Evolutionary conservation across 805 yeast species (phyloP).

Genomic region (Nakazawaea ambrosiae): DNA sequence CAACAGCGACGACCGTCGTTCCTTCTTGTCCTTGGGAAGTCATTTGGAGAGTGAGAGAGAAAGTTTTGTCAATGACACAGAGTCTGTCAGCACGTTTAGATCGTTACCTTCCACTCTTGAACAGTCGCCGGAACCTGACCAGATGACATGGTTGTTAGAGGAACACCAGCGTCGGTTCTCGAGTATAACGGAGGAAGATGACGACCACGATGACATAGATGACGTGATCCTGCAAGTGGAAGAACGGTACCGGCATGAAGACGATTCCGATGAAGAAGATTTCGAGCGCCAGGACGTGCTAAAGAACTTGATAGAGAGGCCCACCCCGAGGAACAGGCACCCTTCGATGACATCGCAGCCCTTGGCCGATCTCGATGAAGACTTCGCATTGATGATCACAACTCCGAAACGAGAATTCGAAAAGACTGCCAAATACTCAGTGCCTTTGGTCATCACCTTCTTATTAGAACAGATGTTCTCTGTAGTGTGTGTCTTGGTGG

Average conservation of each 20-base stretch:
- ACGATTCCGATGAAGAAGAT: conserved; percentile 1
- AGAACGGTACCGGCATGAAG: conserved; percentile 5
- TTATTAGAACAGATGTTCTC: conserved; percentile 65
- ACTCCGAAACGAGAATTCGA: conserved; percentile 22
- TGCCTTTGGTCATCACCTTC: conserved; percentile 61
- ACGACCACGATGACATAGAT: conserved; percentile 9
- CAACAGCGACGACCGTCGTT: conserved; percentile 25
- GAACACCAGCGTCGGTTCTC: conserved; percentile 27
- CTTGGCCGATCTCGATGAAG: conserved; percentile 21
- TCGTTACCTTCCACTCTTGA: conserved; percentile 30
- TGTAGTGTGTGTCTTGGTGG: conserved; percentile 71
- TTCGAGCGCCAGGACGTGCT: conserved; percentile 2
- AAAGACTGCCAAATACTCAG: conserved; percentile 33
- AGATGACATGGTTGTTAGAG: conserved; percentile 28
- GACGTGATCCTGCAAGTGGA: conserved; percentile 12
- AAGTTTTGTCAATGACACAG: conserved; percentile 20
- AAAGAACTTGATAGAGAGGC: conserved; percentile 5
- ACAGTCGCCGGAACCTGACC: conserved; percentile 23
- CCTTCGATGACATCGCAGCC: conserved; percentile 9
- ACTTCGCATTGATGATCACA: conserved; percentile 22
- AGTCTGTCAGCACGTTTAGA: conserved; percentile 25
- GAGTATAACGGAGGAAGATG: conserved; percentile 6
- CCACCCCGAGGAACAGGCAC: neutral
- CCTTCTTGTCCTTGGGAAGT: conserved; percentile 27
- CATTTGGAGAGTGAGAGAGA: conserved; percentile 19